These are phyloP conservation scores for Fusarium piperis DNA, from an alignment of 2,329 filamentous ascomycete species.

Conservation along the genomic window DNA sequence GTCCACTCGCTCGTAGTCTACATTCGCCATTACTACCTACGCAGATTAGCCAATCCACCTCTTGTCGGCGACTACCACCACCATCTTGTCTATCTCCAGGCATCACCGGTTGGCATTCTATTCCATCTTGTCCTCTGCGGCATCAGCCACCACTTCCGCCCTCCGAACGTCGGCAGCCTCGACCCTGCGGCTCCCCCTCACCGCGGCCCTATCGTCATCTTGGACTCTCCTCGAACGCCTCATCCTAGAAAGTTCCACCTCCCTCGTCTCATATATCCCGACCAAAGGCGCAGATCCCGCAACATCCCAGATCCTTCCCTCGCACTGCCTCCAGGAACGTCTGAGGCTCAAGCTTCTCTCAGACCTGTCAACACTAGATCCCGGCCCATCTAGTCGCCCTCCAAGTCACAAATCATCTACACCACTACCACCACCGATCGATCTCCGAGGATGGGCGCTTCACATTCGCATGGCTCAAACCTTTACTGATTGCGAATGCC, in stretches of 20 bases:
- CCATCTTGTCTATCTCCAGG: constrained; percentile 13
- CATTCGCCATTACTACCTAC: neutral
- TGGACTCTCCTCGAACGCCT: neutral
- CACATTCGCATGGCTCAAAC: constrained; percentile 39
- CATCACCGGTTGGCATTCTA: constrained; percentile 2
- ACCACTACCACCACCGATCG: constrained; percentile 22
- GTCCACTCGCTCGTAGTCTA: constrained; percentile 23
- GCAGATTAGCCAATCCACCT: constrained; percentile 30
- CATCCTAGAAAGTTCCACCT: constrained; percentile 24
- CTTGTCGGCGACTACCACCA: constrained; percentile 24
- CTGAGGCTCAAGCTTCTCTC: constrained; percentile 18
- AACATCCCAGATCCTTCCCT: constrained; percentile 14
- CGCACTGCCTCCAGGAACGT: neutral
- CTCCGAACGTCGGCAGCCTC: constrained; percentile 12
- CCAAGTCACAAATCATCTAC: neutral
- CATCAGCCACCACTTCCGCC: constrained; percentile 4
- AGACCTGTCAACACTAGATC: constrained; percentile 1
- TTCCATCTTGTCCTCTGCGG: neutral
- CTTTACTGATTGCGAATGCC: constrained; percentile 43
- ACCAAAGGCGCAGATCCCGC: constrained; percentile 28
- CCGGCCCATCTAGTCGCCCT: neutral
- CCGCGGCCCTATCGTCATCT: constrained; percentile 15
- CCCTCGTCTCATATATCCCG: constrained; percentile 8
- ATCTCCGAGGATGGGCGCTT: constrained; percentile 47
- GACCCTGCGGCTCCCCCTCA: constrained; percentile 11